Evolutionary conservation across 208 protist genomes (phyloP).

Genomic region (Leishmania amazonensis): DNA sequence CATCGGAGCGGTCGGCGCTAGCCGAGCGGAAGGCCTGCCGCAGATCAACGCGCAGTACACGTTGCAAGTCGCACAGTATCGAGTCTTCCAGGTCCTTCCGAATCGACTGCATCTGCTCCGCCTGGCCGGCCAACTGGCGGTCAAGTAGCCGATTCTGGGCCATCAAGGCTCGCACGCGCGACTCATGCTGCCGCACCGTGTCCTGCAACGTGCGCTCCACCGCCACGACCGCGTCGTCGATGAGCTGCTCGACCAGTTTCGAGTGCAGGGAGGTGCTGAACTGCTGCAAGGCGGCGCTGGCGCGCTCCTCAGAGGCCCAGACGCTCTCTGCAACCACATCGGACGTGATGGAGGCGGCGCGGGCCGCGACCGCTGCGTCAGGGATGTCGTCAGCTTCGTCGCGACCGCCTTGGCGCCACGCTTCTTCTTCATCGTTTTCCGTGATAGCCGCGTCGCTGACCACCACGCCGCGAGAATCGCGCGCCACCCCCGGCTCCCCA

Average conservation of each 20-base stretch:
- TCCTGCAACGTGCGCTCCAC: constrained; percentile 23
- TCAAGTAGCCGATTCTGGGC: constrained; percentile 22
- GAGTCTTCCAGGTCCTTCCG: constrained; percentile 12
- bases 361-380: background rate
- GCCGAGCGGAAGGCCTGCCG: constrained; percentile 9
- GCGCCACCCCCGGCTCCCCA: background rate
- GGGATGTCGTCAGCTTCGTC: background rate
- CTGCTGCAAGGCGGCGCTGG: constrained; percentile 21
- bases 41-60: constrained; percentile 26
- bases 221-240: constrained; percentile 26
- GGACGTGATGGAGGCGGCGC: constrained; percentile 14
- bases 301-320: constrained; percentile 21
- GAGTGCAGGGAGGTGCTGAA: constrained; percentile 32
- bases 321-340: constrained; percentile 13
- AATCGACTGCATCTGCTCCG: constrained; percentile 14
- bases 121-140: constrained; percentile 12
- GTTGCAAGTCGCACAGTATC: constrained; percentile 22
- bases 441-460: background rate
- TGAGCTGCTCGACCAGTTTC: constrained; percentile 36
- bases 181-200: constrained; percentile 26
- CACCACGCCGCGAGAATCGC: background rate
- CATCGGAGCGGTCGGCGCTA: background rate
- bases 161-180: constrained; percentile 17
- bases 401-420: background rate
- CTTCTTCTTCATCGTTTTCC: background rate